Conservation (phyloP, 164 flowering plant genomes). For the Akebia trifoliata region DNA sequence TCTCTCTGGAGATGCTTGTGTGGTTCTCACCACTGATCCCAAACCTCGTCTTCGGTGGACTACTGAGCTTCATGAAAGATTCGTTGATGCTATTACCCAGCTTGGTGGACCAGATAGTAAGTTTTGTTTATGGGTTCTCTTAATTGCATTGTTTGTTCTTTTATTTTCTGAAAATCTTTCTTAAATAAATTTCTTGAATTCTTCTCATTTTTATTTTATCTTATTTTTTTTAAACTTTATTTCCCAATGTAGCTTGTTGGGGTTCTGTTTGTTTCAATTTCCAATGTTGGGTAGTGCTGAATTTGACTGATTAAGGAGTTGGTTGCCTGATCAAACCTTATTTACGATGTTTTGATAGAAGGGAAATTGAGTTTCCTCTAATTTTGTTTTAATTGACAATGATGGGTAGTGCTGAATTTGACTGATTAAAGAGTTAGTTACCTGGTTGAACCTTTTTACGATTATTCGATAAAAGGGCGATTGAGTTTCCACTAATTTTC, state of each 20-base stretch:
- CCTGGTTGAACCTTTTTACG: too few relatives aligned
- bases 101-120: conserved; percentile 51
- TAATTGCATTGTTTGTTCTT: conserved; percentile 4
- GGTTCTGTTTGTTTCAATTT: not conserved
- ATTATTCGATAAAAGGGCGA: too few relatives aligned
- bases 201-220: not conserved
- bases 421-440: too few relatives aligned
- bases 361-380: too few relatives aligned
- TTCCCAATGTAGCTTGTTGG: conserved; percentile 7
- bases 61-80: conserved; percentile 48
- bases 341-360: too few relatives aligned
- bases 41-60: conserved; percentile 59
- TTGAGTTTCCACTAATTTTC: not conserved
- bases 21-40: conserved; percentile 43
- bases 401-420: too few relatives aligned
- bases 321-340: not conserved
- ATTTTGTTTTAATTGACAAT: too few relatives aligned
- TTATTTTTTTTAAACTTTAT: not conserved
- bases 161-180: not conserved
- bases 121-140: conserved; percentile 11
- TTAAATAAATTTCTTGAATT: not conserved
- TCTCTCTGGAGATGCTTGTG: conserved; percentile 52
- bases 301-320: not conserved
- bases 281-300: not conserved
- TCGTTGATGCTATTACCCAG: conserved; percentile 53